phyloP scores from a whole-genome alignment of 306 rosid genomes.

The Canavalia ensiformis region DNA sequence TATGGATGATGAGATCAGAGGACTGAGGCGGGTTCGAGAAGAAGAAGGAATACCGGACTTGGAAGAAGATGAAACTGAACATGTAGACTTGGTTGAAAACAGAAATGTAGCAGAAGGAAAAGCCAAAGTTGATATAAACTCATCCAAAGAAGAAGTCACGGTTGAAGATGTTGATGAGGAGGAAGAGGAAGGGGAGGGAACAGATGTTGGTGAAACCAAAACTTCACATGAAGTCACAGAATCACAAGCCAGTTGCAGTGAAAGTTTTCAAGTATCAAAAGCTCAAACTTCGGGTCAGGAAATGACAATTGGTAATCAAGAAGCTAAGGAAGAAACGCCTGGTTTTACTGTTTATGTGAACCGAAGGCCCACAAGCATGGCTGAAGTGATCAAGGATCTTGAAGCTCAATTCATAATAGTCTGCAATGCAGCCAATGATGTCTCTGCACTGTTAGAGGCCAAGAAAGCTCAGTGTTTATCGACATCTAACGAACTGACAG shows the following conservation, averaged over 20 bases:
- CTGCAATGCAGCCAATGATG: slow-evolving; percentile 78
- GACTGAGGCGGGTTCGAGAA: slow-evolving; percentile 78
- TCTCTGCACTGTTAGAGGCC: slow-evolving; percentile 80
- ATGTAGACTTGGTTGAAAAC: slow-evolving; percentile 56
- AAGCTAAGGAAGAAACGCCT: slow-evolving; percentile 73
- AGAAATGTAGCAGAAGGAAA: slow-evolving; percentile 60
- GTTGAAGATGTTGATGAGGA: slow-evolving; percentile 76
- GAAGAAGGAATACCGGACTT: slow-evolving; percentile 94
- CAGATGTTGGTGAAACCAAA: slow-evolving; percentile 52
- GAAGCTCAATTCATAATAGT: slow-evolving; percentile 77
- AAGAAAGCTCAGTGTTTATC: slow-evolving; percentile 62
- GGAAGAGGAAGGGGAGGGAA: slow-evolving; percentile 53
- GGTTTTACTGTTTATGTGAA: slow-evolving; percentile 84
- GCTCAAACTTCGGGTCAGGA: slow-evolving; percentile 68
- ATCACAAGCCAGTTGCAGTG: slow-evolving; percentile 47
- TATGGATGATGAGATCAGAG: slow-evolving; percentile 75
- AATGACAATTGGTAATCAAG: slow-evolving; percentile 54
- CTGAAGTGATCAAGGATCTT: slow-evolving; percentile 83
- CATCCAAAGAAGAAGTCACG: slow-evolving; percentile 62
- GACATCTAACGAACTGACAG: slow-evolving; percentile 74
- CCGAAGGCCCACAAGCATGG: slow-evolving; percentile 86
- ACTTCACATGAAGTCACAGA: slow-evolving; percentile 46
- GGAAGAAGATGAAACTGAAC: slow-evolving; percentile 78
- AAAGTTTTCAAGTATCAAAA: slow-evolving; percentile 60
- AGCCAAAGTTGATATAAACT: slow-evolving; percentile 50